Evolutionary conservation across 768 basidiomycete species (phyloP).

Genomic region (Agaricus subrufescens): DNA sequence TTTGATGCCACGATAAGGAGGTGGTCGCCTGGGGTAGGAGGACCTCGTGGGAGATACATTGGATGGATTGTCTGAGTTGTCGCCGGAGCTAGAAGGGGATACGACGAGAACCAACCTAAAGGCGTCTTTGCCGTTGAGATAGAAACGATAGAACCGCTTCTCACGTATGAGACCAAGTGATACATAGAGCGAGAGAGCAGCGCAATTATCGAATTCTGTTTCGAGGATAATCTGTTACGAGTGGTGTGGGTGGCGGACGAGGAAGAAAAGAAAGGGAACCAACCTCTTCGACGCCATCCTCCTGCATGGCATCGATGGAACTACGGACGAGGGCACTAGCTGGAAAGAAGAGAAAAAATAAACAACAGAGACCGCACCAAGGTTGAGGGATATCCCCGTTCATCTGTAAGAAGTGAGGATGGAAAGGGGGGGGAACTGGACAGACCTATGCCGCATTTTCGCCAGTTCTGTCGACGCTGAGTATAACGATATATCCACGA

Average conservation of each 20-base stretch:
- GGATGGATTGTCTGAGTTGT: conserved; percentile 25
- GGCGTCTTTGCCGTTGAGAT: conserved; percentile 96
- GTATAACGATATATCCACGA: conserved; percentile 97
- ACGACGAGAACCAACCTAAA: conserved; percentile 75
- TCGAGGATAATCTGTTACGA: conserved; percentile 81
- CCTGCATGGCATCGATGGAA: conserved; percentile 82
- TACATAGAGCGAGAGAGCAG: conserved; percentile 86
- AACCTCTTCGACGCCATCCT: conserved; percentile 83
- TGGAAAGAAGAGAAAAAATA: conserved; percentile 35
- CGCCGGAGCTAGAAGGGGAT: conserved; percentile 34
- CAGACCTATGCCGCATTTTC: conserved; percentile 91
- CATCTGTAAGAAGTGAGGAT: conserved; percentile 42
- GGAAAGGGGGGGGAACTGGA: conserved; percentile 30
- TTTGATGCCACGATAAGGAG: conserved; percentile 36
- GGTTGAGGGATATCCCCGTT: conserved; percentile 33
- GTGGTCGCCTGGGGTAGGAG: conserved; percentile 15
- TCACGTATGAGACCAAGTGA: conserved; percentile 93
- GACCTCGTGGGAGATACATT: conserved; percentile 13
- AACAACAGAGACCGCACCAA: conserved; percentile 37
- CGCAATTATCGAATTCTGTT: conserved; percentile 90
- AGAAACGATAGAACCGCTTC: conserved; percentile 94
- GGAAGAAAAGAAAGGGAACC: conserved; percentile 18
- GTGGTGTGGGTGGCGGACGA: background rate
- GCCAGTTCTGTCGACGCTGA: conserved; percentile 82
- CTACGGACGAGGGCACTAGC: conserved; percentile 82